These are phyloP conservation scores for Anethum foeniculum DNA, from an alignment of 140 eudicot genomes.

Conservation along the genomic window DNA sequence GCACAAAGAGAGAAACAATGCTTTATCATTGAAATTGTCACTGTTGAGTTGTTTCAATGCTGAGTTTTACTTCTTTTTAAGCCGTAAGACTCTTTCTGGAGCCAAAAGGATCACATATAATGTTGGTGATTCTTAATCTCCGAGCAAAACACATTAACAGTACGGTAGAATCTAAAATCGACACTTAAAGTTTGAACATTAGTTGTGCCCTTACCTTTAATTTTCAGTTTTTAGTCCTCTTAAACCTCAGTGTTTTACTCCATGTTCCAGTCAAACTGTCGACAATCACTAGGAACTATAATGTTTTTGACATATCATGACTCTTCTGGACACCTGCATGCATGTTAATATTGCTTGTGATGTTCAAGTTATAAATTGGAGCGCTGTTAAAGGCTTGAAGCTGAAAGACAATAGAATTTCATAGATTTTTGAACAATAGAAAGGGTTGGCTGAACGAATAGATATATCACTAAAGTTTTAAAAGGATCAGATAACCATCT, in stretches of 20 bases:
- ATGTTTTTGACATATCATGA: not conserved
- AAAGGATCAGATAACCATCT: not conserved
- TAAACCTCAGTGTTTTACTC: not conserved
- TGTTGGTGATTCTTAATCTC: not conserved
- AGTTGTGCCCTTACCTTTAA: not conserved
- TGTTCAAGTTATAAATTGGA: not conserved
- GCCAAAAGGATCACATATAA: not conserved
- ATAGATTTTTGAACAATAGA: not conserved
- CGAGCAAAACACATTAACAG: not conserved
- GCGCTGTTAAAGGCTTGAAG: not conserved
- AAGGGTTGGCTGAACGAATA: not conserved
- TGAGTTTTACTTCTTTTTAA: not conserved
- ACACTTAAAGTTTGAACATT: not conserved
- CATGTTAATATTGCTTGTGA: not conserved
- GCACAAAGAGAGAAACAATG: constrained; percentile 15
- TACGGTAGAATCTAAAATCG: not conserved
- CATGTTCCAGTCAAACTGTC: not conserved
- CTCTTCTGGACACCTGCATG: not conserved
- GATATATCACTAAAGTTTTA: not conserved
- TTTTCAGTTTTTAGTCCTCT: not conserved
- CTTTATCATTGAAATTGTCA: too few relatives aligned
- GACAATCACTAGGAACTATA: not conserved
- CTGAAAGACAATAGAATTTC: not conserved
- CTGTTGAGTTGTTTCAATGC: not conserved
- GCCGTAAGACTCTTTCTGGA: not conserved